Base-by-base conservation (phyloP, 768 basidiomycete species). In the Rhizopogon sp. region DNA sequence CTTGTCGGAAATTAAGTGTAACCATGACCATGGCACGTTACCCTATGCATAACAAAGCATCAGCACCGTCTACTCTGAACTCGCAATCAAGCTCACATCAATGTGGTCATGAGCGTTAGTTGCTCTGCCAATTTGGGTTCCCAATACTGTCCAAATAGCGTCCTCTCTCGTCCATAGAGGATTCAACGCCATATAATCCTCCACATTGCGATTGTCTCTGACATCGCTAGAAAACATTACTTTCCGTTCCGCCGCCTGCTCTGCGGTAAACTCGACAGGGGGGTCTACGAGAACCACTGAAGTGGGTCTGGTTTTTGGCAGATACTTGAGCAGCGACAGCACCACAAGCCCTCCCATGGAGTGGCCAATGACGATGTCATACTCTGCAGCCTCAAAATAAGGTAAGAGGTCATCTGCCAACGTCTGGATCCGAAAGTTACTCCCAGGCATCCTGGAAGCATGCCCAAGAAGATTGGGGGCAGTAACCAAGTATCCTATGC, bases 391-490 rank as follows among this genome's bases (percentile, higher is more conserved):
- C 40, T 41, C 6, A 20, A 55, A 17, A 10, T 39, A 51, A 7
- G 55, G 52, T 11, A 56, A 35, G 28, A 54, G 39, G 46, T 47
- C 46, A 8, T 47, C 46, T n/a, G 31, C 40, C 28, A 56, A 22
- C 22, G 52, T 42, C 20, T 42, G 53, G 10, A 54, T 44, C n/a
- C 13, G 7, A 13, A 54, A 29, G 25, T 56, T 41, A 1, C 25
- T 39, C 7, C 29, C 45, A n/a, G 56, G 50, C 14, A 20, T 20
- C 0, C 5, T 33, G n/a, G 62, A 58, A 35, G 60, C 64, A 17
- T 68, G 68, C 8, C 62, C 62, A 20, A 66, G 59, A 2, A 62
- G 31, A 41, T 62, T 63, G 5, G 66, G 66, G n/a, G 64, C 66
- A 0, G 31, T 55, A 39, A 66, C 64, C 17, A 60, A 56, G 25